Evolutionary conservation across 257 asterid genomes (phyloP).

Genomic region (Echites panduratus): DNA sequence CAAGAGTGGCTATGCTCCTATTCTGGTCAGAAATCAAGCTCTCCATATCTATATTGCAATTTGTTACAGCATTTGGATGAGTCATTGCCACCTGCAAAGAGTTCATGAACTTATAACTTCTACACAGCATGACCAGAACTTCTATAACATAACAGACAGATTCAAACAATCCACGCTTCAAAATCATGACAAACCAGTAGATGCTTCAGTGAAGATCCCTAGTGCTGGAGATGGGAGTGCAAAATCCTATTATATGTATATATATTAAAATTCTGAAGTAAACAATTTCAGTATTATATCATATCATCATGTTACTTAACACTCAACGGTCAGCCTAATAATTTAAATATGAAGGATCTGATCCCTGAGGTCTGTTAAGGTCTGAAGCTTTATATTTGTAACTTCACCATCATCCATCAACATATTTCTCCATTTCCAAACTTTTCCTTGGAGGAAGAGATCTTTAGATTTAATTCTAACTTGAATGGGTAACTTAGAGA

Average conservation of each 20-base stretch:
- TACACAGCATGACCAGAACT: not conserved
- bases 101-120: not conserved
- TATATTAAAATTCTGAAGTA: not conserved
- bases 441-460: not conserved
- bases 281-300: not conserved
- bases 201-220: not conserved
- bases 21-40: constrained; percentile 93
- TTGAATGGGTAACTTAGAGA: not conserved
- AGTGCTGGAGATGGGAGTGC: not conserved
- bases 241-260: not conserved
- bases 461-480: not conserved
- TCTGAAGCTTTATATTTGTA: not conserved
- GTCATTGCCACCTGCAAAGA: constrained; percentile 86
- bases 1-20: constrained; percentile 90
- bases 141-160: not conserved
- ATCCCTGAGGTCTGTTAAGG: not conserved
- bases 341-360: not conserved
- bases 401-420: not conserved
- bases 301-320: not conserved
- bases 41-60: constrained; percentile 94
- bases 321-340: not conserved
- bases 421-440: not conserved
- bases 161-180: not conserved
- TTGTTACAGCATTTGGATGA: constrained; percentile 91
- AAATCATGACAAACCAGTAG: not conserved